Evolutionary conservation across 1,284 basidiomycete genomes (phyloP), one percentile per base, ranked within the genome.

Genomic region (Cutaneotrichosporon sp.): DNA sequence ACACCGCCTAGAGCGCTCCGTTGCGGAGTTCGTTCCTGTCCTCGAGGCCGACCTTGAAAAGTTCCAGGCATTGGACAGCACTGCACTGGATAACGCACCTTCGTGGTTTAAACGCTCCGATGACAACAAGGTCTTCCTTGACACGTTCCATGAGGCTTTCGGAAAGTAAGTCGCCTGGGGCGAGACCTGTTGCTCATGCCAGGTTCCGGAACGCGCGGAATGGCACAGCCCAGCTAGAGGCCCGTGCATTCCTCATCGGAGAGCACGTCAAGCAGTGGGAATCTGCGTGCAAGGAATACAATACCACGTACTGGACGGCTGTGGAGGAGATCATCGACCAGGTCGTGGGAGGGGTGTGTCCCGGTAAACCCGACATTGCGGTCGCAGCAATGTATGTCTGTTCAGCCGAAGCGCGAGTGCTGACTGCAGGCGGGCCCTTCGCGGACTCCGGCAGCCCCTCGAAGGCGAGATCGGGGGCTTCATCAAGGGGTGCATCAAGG

Each of bases 21-120:
- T 63, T 2, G 56, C 63, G 0, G 44, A 50, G 12, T 57, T 61
- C 31, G 6, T 57, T 0, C 59, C 63, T 0, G 55, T 54, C 27
- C 10, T 29, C 17, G 27, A 54, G 17, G 31, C 26, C 14, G 5
- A 32, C n/a, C 38, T n/a, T n/a, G n/a, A n/a, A n/a, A n/a, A n/a
- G n/a, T n/a, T n/a, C n/a, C n/a, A n/a, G n/a, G n/a, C n/a, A n/a
- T n/a, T n/a, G n/a, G n/a, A n/a, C n/a, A n/a, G n/a, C n/a, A n/a
- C n/a, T n/a, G n/a, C n/a, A n/a, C n/a, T n/a, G n/a, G n/a, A n/a
- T n/a, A n/a, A n/a, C n/a, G n/a, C n/a, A n/a, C n/a, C n/a, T n/a
- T n/a, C n/a, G n/a, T n/a, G n/a, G n/a, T n/a, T n/a, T n/a, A n/a
- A n/a, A n/a, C 24, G 11, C 9, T 6, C n/a, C 10, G 17, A 14